Percentiles rank a stretch among this genome's conserved stretches.
phyloP scores from a whole-genome alignment of 2,329 filamentous ascomycete genomes.

The Xylaria sp. region DNA sequence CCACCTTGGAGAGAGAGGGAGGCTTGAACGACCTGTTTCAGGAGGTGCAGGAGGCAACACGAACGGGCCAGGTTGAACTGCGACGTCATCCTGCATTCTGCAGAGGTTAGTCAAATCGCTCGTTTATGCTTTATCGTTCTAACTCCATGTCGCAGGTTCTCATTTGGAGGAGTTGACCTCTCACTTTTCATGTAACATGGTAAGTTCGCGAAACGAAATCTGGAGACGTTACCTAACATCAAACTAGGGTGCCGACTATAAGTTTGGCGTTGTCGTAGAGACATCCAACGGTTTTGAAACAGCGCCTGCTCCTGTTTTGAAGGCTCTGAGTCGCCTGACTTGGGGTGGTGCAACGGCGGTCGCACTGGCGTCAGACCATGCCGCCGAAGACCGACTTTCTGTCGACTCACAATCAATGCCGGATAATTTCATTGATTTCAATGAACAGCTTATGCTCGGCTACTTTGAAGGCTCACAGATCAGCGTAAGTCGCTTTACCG shows the following conservation, averaged over 20 bases:
- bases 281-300: slow-evolving; percentile 59
- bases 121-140: slow-evolving; percentile 35
- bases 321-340: slow-evolving; percentile 62
- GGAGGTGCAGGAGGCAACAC: slow-evolving; percentile 53
- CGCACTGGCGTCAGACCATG: slow-evolving; percentile 39
- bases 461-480: slow-evolving; percentile 72
- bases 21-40: slow-evolving; percentile 73
- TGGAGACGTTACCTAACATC: slow-evolving; percentile 38
- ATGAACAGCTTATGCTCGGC: slow-evolving; percentile 71
- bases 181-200: slow-evolving; percentile 66
- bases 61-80: slow-evolving; percentile 56
- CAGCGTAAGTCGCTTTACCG: slow-evolving; percentile 53
- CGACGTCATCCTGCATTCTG: slow-evolving; percentile 54
- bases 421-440: slow-evolving; percentile 60
- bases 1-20: slow-evolving; percentile 59
- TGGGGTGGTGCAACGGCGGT: slow-evolving; percentile 64
- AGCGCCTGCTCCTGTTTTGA: slow-evolving; percentile 60
- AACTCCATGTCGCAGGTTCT: slow-evolving; percentile 46
- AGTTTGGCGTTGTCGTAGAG: slow-evolving; percentile 68
- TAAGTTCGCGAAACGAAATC: slow-evolving; percentile 44
- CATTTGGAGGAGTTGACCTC: slow-evolving; percentile 59
- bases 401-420: slow-evolving; percentile 41
- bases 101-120: slow-evolving; percentile 47
- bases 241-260: slow-evolving; percentile 70
- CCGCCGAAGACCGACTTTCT: slow-evolving; percentile 16